These are phyloP conservation scores for Saccharomyces kudriavzevii DNA, from an alignment of 805 yeast genomes.

Conservation along the genomic window DNA sequence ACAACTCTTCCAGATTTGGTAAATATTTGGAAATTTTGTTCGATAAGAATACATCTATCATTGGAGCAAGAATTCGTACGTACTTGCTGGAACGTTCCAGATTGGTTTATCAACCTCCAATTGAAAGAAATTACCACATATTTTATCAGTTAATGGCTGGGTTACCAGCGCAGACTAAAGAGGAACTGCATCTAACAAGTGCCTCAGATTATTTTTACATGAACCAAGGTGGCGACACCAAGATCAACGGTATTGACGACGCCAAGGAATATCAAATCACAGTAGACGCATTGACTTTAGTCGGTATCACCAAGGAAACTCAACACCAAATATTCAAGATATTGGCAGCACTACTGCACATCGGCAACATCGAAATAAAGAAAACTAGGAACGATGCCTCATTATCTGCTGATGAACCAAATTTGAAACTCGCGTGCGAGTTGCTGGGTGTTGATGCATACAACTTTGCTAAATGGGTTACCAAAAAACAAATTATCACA, in stretches of 20 bases:
- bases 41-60: constrained; percentile 63
- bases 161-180: constrained; percentile 43
- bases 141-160: constrained; percentile 87
- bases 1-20: constrained; percentile 91
- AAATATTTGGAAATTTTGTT: constrained; percentile 88
- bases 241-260: constrained; percentile 75
- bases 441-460: constrained; percentile 71
- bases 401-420: constrained; percentile 80
- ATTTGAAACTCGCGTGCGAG: constrained; percentile 71
- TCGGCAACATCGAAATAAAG: constrained; percentile 84
- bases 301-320: constrained; percentile 55
- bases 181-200: constrained; percentile 49
- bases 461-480: constrained; percentile 80
- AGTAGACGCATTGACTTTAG: constrained; percentile 63
- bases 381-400: constrained; percentile 80
- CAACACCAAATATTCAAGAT: constrained; percentile 68
- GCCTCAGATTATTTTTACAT: constrained; percentile 71
- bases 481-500: constrained; percentile 86
- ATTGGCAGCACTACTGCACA: constrained; percentile 80
- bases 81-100: constrained; percentile 89
- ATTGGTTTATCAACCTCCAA: constrained; percentile 81
- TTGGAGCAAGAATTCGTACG: constrained; percentile 92
- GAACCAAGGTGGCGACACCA: constrained; percentile 75
- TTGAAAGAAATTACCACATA: constrained; percentile 92
- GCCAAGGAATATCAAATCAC: constrained; percentile 69